These are phyloP conservation scores for Tricholoma bakamatsutake DNA, from an alignment of 768 basidiomycete genomes.

Conservation along the genomic window DNA sequence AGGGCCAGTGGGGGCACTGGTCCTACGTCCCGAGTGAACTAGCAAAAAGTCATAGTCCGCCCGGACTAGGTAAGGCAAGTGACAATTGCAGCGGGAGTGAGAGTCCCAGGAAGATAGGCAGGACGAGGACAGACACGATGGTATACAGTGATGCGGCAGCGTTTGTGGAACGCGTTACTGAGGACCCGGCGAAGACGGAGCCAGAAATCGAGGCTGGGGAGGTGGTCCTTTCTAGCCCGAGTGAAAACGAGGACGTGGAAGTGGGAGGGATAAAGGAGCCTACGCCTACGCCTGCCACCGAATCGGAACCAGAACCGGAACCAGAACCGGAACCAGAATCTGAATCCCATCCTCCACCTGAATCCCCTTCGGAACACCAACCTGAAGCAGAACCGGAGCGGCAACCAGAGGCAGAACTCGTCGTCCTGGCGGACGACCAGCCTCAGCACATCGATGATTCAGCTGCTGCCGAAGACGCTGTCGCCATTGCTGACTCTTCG, in stretches of 20 bases:
- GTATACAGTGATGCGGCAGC: conserved; percentile 44
- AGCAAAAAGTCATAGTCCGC: conserved; percentile 17
- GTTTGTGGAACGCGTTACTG: conserved; percentile 17
- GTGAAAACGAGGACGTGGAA: neutral
- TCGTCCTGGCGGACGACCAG: neutral
- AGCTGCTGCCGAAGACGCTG: neutral
- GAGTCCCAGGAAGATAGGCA: conserved; percentile 42
- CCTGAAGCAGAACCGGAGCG: neutral
- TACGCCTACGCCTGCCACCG: neutral
- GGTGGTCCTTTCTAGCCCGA: neutral
- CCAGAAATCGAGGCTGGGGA: neutral
- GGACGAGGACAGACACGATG: conserved; percentile 72
- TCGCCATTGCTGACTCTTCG: neutral
- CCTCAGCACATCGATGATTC: neutral
- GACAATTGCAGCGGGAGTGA: conserved; percentile 31
- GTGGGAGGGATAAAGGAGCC: neutral
- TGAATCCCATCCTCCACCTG: neutral
- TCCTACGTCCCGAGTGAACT: conserved; percentile 5
- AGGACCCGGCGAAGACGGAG: conserved; percentile 22
- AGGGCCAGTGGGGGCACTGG: neutral
- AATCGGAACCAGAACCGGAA: neutral
- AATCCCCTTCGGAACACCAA: neutral
- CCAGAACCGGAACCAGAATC: neutral
- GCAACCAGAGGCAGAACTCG: neutral
- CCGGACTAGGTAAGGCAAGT: conserved; percentile 24